Evolutionary conservation across 148 eudicot species (phyloP).

Genomic region (Rhododendron williamsianum): DNA sequence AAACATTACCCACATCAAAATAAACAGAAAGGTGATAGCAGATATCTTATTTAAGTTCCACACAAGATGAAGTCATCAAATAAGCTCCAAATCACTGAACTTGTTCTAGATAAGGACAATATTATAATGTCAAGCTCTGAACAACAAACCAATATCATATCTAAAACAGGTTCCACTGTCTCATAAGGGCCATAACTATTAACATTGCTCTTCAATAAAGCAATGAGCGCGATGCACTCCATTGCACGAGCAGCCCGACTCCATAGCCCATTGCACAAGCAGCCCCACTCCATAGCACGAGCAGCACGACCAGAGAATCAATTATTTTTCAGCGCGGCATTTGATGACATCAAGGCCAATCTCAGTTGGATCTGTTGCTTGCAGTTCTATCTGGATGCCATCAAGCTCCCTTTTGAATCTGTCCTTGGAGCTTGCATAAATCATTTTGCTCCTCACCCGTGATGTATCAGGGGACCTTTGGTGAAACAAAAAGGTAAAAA

Average conservation of each 20-base stretch:
- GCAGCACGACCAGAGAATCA: conserved; percentile 3
- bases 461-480: conserved; percentile 79
- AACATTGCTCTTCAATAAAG: conserved; percentile 25
- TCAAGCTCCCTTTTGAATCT: conserved; percentile 87
- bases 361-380: conserved; percentile 91
- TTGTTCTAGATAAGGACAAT: conserved; percentile 26
- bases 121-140: conserved; percentile 21
- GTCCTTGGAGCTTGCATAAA: conserved; percentile 83
- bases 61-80: conserved; percentile 19
- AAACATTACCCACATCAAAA: not conserved
- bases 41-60: not conserved
- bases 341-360: conserved; percentile 80
- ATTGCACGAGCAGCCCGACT: not conserved
- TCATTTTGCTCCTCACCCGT: conserved; percentile 85
- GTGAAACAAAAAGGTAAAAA: not conserved
- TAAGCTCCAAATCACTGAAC: conserved; percentile 14
- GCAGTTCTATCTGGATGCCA: conserved; percentile 89
- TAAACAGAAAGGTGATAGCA: not conserved
- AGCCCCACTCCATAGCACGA: not conserved
- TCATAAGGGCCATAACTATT: conserved; percentile 25
- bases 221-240: not conserved
- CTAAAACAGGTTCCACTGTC: conserved; percentile 14
- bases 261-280: not conserved
- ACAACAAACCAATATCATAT: conserved; percentile 33
- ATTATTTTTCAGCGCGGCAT: conserved; percentile 56